phyloP scores from a whole-genome alignment of 2,329 filamentous ascomycete genomes.

The Alternaria ethzedia region DNA sequence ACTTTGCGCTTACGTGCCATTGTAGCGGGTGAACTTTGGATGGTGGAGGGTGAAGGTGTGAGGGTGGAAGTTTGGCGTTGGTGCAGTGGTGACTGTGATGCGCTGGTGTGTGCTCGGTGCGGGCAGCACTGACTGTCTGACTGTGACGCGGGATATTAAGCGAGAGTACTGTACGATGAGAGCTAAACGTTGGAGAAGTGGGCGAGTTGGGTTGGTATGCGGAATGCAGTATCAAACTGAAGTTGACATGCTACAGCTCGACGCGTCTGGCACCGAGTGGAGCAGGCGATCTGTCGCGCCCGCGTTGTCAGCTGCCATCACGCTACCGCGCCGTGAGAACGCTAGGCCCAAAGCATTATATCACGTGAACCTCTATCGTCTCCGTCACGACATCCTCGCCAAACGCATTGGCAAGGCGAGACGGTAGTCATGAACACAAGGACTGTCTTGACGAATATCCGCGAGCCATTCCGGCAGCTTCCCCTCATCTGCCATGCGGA shows the following conservation, averaged over 20 bases:
- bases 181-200: neutral
- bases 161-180: neutral
- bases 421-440: neutral
- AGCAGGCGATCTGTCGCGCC: conserved; percentile 1
- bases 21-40: too few relatives aligned
- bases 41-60: neutral
- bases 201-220: neutral
- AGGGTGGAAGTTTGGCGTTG: neutral
- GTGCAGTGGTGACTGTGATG: neutral
- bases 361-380: neutral
- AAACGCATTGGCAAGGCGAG: neutral
- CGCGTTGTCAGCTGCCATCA: conserved; percentile 7
- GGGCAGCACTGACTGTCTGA: neutral
- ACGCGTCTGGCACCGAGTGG: conserved; percentile 7
- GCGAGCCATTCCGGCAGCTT: neutral
- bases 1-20: conserved; percentile 15
- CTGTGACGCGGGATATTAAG: neutral
- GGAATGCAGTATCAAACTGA: neutral
- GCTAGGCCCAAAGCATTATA: neutral
- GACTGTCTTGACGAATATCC: neutral
- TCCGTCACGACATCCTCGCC: neutral
- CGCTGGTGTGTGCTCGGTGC: neutral
- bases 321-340: neutral
- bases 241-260: neutral
- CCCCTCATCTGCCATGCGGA: neutral